Base-by-base conservation (phyloP, 2,329 filamentous ascomycete genomes). In the Diaporthe nobilis region DNA sequence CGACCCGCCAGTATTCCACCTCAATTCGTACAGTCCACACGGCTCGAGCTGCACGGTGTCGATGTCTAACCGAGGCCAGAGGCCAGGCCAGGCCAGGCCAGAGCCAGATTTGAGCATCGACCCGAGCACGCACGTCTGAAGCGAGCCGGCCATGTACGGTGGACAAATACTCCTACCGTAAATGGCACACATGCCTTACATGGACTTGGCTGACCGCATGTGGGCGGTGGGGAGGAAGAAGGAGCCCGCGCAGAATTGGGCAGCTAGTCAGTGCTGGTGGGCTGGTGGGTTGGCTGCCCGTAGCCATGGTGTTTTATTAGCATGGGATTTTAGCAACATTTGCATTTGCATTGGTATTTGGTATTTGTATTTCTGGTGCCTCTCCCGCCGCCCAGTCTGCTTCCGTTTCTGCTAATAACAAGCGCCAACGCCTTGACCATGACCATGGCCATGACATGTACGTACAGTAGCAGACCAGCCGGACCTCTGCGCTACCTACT, bases 401-500 rank as follows among this genome's bases (percentile, higher is more conserved):
- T 12, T 42, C 65, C 47, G 49, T 70, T 20, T 53, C 34, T 70
- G 42, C 65, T 37, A 55, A 42, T n/a, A 31, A 28, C 65, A 70
- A 42, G 22, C 65, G 65, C 47, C 49, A 55, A 42, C 65, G 65
- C 65, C 63, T 39, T 51, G 44, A 51, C 63, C 47, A 17, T 31
- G 31, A 15, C 61, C 61, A 49, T 20, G 42, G 13, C 61, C 63
- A 37, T 68, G 63, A 10, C 60, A 20, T 20, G 13, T 20, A 12
- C 17, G 17, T 31, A 7, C 42, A 37, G 42, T n/a, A n/a, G 49
- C 65, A 70, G 65, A 15, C 49, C n/a, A 53, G 65, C 51, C 65
- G 51, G 47, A 51, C 25, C 34, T 57, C 37, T 65, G 49, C 58
- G 58, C 58, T 73, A 73, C 58, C 58, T 65, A 28, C 31, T 73